Conservation (phyloP, 2,329 filamentous ascomycete species). For the Stromatinia cepivora region DNA sequence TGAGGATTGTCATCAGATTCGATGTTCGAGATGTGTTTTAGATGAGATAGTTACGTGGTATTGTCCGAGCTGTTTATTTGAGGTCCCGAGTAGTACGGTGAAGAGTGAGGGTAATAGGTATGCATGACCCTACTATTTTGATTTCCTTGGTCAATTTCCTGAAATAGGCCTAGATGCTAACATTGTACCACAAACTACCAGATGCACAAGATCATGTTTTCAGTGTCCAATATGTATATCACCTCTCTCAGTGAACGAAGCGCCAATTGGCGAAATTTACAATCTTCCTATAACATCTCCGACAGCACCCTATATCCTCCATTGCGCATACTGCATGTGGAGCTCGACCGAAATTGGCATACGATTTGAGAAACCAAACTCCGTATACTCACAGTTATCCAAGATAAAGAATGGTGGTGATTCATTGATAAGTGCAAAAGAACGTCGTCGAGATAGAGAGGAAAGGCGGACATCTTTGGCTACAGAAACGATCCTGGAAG, state of each 20-base stretch:
- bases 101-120: slow-evolving; percentile 93
- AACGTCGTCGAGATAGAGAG: slow-evolving; percentile 37
- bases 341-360: slow-evolving; percentile 85
- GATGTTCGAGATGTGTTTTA: slow-evolving; percentile 85
- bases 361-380: slow-evolving; percentile 84
- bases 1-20: slow-evolving; percentile 95
- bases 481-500: slow-evolving; percentile 34
- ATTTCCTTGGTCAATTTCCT: neutral
- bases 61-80: slow-evolving; percentile 92
- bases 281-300: slow-evolving; percentile 41
- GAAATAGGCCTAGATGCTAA: neutral
- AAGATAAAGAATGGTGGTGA: slow-evolving; percentile 65
- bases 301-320: slow-evolving; percentile 68
- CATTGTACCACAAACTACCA: slow-evolving; percentile 41
- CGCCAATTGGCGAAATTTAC: slow-evolving; percentile 55
- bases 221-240: slow-evolving; percentile 89
- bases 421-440: slow-evolving; percentile 51
- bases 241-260: slow-evolving; percentile 66
- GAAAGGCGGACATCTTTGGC: slow-evolving; percentile 32
- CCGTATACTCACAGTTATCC: slow-evolving; percentile 77
- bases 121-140: slow-evolving; percentile 28
- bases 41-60: slow-evolving; percentile 96
- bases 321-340: slow-evolving; percentile 93
- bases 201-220: slow-evolving; percentile 92
- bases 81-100: slow-evolving; percentile 89